phyloP scores from a whole-genome alignment of 768 basidiomycete genomes.

The Panellus pusillus region DNA sequence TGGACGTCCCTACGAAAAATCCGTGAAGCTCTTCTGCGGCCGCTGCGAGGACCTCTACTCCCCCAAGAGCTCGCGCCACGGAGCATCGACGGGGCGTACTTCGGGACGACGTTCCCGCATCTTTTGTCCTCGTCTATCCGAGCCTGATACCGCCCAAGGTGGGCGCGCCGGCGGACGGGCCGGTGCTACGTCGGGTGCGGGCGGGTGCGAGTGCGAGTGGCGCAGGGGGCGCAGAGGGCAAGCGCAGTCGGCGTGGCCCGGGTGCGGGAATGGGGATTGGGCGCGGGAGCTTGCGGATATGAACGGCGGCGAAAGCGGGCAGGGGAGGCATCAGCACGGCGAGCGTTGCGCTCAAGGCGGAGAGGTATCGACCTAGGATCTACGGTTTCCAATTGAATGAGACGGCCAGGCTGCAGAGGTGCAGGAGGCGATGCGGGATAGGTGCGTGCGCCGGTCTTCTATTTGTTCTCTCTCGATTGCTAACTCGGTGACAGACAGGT shows the following conservation, averaged over 20 bases:
- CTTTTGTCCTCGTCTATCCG: slow-evolving; percentile 95
- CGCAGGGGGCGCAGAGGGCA: slow-evolving; percentile 26
- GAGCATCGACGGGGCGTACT: slow-evolving; percentile 97
- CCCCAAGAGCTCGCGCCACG: slow-evolving; percentile 95
- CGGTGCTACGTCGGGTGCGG: slow-evolving; percentile 21
- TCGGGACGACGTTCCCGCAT: slow-evolving; percentile 97
- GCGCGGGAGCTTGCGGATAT: slow-evolving; percentile 53
- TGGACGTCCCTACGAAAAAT: slow-evolving; percentile 99
- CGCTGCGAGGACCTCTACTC: slow-evolving; percentile 99
- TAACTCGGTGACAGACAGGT: slow-evolving; percentile 40
- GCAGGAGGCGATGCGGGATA: slow-evolving; percentile 92
- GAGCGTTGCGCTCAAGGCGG: slow-evolving; percentile 82
- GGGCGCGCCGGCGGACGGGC: slow-evolving; percentile 34
- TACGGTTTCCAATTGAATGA: slow-evolving; percentile 98
- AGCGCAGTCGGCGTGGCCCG: slow-evolving; percentile 21
- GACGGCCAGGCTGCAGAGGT: slow-evolving; percentile 87
- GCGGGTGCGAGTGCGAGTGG: slow-evolving; percentile 21
- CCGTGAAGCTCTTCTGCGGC: slow-evolving; percentile 97
- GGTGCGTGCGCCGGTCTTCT: slow-evolving; percentile 42
- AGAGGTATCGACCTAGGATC: slow-evolving; percentile 88
- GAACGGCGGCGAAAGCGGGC: slow-evolving; percentile 46
- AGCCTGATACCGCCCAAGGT: slow-evolving; percentile 85
- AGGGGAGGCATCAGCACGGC: slow-evolving; percentile 77
- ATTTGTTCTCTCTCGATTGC: neutral
- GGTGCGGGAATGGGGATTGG: slow-evolving; percentile 38